A percentile compares a stretch with the other conserved stretches of the same genome.
Conservation (phyloP, 2,329 filamentous ascomycete genomes). For the Rhynchosporium graminicola region DNA sequence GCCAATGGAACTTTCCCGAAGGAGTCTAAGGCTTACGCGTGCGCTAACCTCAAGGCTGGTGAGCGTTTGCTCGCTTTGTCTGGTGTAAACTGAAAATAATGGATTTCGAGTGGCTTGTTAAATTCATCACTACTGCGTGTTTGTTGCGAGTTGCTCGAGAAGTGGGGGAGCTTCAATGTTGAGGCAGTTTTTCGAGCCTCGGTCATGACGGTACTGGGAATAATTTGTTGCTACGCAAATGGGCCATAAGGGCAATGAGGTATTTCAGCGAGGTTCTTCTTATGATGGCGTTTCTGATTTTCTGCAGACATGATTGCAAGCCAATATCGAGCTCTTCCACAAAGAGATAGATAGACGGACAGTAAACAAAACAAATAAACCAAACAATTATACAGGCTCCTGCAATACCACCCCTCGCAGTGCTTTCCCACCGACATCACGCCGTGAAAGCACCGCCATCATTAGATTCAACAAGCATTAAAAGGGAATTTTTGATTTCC, state of each 20-base stretch:
- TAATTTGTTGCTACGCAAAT: slow-evolving; percentile 27
- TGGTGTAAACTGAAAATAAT: slow-evolving; percentile 20
- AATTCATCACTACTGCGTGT: neutral
- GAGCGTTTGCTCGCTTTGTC: slow-evolving; percentile 52
- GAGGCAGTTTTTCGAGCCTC: neutral
- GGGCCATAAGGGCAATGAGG: slow-evolving; percentile 24
- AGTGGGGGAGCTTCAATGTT: neutral
- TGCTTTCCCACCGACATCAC: neutral
- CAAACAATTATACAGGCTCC: neutral
- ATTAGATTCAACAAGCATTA: too few relatives aligned
- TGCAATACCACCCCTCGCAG: neutral
- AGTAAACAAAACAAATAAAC: neutral
- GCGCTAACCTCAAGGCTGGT: slow-evolving; percentile 62
- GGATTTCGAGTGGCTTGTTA: neutral
- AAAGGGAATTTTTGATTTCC: too few relatives aligned
- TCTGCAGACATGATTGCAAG: slow-evolving; percentile 3
- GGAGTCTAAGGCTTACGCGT: slow-evolving; percentile 68
- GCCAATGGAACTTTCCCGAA: slow-evolving; percentile 84
- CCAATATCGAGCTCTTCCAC: slow-evolving; percentile 6
- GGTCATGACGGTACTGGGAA: slow-evolving; percentile 15
- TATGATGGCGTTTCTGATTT: slow-evolving; percentile 32
- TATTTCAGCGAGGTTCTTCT: slow-evolving; percentile 28
- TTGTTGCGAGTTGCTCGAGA: neutral
- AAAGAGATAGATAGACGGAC: neutral
- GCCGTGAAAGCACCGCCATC: too few relatives aligned